phyloP scores from a whole-genome alignment of 805 yeast species.

The Kuraishia molischiana region DNA sequence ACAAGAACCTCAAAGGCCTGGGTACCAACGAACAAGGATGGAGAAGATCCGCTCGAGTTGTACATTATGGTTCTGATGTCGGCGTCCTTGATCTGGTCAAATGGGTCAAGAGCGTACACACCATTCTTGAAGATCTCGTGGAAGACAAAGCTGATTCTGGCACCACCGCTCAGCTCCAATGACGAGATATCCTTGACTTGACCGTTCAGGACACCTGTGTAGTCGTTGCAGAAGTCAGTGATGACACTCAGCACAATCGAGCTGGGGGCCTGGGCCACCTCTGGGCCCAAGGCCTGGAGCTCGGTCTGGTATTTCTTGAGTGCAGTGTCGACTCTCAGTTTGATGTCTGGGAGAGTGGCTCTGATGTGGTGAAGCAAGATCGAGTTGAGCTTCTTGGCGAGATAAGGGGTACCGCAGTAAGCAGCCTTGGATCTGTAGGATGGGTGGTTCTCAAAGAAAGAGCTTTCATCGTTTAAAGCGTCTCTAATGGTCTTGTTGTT shows the following conservation, averaged over 20 bases:
- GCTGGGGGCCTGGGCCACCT: constrained; percentile 79
- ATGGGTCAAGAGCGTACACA: constrained; percentile 85
- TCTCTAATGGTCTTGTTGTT: constrained; percentile 75
- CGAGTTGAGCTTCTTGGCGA: constrained; percentile 84
- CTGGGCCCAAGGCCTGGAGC: constrained; percentile 73
- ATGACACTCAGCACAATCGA: constrained; percentile 85
- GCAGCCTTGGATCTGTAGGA: constrained; percentile 89
- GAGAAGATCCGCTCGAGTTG: constrained; percentile 94
- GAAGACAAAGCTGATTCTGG: constrained; percentile 93
- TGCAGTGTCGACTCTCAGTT: constrained; percentile 78
- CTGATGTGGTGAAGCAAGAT: constrained; percentile 86
- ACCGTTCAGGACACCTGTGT: constrained; percentile 85
- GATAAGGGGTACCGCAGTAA: constrained; percentile 96
- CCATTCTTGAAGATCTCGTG: constrained; percentile 95
- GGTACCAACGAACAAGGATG: constrained; percentile 93
- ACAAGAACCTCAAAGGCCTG: constrained; percentile 95
- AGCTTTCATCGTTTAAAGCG: constrained; percentile 73
- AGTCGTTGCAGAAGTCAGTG: constrained; percentile 87
- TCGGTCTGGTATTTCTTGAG: constrained; percentile 79
- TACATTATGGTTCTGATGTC: constrained; percentile 96
- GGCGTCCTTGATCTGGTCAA: constrained; percentile 89
- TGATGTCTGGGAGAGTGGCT: constrained; percentile 85
- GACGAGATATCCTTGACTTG: constrained; percentile 83
- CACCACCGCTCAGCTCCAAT: constrained; percentile 93
- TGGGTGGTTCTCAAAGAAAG: constrained; percentile 81